Evolutionary conservation across 148 eudicot genomes (phyloP).

Genomic region (Chenopodium quinoa): DNA sequence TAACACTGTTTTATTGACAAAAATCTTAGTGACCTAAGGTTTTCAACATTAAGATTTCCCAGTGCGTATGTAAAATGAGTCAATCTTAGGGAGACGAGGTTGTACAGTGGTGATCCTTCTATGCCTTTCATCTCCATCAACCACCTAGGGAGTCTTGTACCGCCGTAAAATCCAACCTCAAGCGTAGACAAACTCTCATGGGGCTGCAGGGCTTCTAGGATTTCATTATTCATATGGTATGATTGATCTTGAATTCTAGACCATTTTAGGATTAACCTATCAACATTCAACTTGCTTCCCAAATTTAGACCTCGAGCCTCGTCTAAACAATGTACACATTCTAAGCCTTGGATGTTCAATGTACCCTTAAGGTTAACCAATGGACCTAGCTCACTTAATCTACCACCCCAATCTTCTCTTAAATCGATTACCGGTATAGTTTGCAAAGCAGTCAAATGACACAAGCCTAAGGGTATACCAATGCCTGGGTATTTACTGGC

Average conservation of each 20-base stretch:
- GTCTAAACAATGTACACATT: background rate
- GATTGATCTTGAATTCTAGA: background rate
- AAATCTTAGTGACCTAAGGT: constrained; percentile 3
- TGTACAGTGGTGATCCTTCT: background rate
- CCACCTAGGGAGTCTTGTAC: background rate
- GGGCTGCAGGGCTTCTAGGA: background rate
- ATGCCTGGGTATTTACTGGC: background rate
- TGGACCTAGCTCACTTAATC: background rate
- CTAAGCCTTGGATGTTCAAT: background rate
- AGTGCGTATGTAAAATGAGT: background rate
- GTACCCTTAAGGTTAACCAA: background rate
- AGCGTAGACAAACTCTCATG: background rate
- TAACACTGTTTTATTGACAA: constrained; percentile 6
- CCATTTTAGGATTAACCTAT: background rate
- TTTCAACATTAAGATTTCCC: background rate
- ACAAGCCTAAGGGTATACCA: background rate
- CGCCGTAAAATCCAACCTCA: background rate
- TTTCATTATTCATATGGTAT: background rate
- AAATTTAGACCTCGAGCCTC: background rate
- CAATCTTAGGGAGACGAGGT: background rate
- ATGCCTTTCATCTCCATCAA: background rate
- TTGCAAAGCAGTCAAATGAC: background rate
- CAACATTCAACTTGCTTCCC: background rate
- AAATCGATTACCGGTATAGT: background rate
- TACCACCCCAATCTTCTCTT: background rate